Evolutionary conservation across 2,329 filamentous ascomycete genomes (phyloP).

Genomic region (Cercospora citrullina): DNA sequence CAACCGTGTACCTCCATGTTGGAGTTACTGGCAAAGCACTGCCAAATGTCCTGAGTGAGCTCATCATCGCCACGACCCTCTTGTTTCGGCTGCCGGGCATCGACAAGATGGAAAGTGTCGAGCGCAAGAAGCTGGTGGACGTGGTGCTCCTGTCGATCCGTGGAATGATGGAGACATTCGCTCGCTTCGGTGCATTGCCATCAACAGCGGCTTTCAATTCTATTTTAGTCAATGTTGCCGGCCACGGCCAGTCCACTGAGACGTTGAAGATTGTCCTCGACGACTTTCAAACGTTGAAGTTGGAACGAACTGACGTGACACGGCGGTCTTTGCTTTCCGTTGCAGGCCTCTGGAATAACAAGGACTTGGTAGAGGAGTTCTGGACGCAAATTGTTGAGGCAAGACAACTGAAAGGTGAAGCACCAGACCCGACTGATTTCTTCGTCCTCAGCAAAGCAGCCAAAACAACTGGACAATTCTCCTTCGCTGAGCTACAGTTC

Average conservation of each 20-base stretch:
- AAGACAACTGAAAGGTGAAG: constrained; percentile 12
- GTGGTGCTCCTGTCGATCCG: constrained; percentile 32
- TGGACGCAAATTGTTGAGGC: constrained; percentile 38
- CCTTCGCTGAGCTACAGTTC: constrained; percentile 30
- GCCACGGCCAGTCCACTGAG: constrained; percentile 33
- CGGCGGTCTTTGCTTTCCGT: constrained; percentile 39
- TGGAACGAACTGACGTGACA: constrained; percentile 38
- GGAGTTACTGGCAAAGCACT: constrained; percentile 43
- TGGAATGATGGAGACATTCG: constrained; percentile 36
- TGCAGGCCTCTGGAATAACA: constrained; percentile 38
- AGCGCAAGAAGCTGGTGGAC: constrained; percentile 28
- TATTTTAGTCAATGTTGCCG: constrained; percentile 41
- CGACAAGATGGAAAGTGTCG: constrained; percentile 20
- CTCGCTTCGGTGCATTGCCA: constrained; percentile 32
- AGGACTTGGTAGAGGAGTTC: constrained; percentile 28
- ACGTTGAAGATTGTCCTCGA: constrained; percentile 35
- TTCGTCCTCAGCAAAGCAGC: constrained; percentile 34
- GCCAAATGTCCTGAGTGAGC: constrained; percentile 40
- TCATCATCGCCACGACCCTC: constrained; percentile 40
- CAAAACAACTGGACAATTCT: constrained; percentile 17
- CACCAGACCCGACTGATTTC: constrained; percentile 31
- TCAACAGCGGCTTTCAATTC: constrained; percentile 40
- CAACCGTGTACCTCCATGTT: constrained; percentile 45
- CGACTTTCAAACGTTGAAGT: constrained; percentile 32
- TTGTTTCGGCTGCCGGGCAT: constrained; percentile 32